Conservation (phyloP, 192 early-diverging fungal genomes). For the Backusella morwellensis region DNA sequence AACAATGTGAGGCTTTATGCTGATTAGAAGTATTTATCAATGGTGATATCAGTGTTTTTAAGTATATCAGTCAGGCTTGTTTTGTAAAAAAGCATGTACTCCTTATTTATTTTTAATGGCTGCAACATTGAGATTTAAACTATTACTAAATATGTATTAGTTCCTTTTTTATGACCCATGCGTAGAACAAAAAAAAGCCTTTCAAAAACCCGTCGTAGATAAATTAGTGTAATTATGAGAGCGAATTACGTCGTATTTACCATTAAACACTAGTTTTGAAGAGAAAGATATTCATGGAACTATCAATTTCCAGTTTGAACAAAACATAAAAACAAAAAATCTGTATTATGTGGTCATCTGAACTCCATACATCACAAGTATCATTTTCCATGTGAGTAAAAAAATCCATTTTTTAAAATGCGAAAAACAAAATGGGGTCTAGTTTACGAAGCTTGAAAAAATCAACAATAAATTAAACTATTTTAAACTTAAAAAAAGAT, state of each 20-base stretch:
- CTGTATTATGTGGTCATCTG: neutral
- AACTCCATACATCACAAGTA: neutral
- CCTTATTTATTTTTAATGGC: neutral
- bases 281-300: neutral
- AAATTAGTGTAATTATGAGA: neutral
- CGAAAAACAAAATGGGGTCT: neutral
- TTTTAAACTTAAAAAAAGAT: neutral
- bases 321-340: neutral
- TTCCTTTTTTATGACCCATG: neutral
- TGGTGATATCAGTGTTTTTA: neutral
- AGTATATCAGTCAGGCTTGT: neutral
- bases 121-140: neutral
- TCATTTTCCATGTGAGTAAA: neutral
- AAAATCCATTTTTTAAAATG: neutral
- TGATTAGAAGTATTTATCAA: neutral
- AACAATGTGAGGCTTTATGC: neutral
- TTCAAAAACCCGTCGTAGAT: neutral
- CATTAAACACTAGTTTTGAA: neutral
- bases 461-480: neutral
- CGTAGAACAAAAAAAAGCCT: neutral
- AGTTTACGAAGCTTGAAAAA: neutral
- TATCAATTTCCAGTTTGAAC: neutral
- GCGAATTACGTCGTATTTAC: neutral
- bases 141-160: constrained; percentile 1
- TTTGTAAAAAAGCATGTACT: neutral